Percentiles rank a stretch among this genome's conserved stretches.
Conservation (phyloP, 1,284 basidiomycete species). For the Cryptococcus sp. region DNA sequence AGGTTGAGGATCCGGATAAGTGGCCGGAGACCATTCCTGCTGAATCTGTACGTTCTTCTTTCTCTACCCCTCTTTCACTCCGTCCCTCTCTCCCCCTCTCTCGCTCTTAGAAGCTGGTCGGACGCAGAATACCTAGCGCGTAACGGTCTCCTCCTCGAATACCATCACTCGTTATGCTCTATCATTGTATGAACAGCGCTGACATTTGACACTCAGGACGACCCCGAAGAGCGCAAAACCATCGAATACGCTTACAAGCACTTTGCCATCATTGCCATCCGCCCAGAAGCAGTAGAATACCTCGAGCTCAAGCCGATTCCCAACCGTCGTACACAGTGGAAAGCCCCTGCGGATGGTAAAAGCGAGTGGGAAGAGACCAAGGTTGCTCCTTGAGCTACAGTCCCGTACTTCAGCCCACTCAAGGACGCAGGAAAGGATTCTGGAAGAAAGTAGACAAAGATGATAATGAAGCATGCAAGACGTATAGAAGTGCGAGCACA, state of each 20-base stretch:
- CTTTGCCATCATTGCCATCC: slow-evolving; percentile 49
- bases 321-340: slow-evolving; percentile 43
- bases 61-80: no score
- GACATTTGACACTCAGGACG: slow-evolving; percentile 20
- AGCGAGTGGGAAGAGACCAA: slow-evolving; percentile 38
- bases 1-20: slow-evolving; percentile 35
- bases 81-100: no score
- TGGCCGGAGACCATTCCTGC: slow-evolving; percentile 35
- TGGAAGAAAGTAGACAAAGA: background rate
- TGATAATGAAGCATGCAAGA: background rate
- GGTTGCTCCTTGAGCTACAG: slow-evolving; percentile 32
- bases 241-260: slow-evolving; percentile 38
- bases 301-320: slow-evolving; percentile 49
- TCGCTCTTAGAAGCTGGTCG: no score
- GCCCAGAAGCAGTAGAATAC: slow-evolving; percentile 40
- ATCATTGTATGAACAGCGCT: background rate
- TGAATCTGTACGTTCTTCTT: slow-evolving; percentile 28
- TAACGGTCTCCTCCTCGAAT: no score
- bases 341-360: slow-evolving; percentile 11
- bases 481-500: background rate
- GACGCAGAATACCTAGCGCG: no score
- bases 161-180: no score
- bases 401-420: no score
- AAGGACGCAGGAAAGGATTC: background rate
- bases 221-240: slow-evolving; percentile 32